A percentile compares a stretch with the other conserved stretches of the same genome.
Conservation (phyloP, 192 early-diverging fungal species). For the Allomyces macrogynus region DNA sequence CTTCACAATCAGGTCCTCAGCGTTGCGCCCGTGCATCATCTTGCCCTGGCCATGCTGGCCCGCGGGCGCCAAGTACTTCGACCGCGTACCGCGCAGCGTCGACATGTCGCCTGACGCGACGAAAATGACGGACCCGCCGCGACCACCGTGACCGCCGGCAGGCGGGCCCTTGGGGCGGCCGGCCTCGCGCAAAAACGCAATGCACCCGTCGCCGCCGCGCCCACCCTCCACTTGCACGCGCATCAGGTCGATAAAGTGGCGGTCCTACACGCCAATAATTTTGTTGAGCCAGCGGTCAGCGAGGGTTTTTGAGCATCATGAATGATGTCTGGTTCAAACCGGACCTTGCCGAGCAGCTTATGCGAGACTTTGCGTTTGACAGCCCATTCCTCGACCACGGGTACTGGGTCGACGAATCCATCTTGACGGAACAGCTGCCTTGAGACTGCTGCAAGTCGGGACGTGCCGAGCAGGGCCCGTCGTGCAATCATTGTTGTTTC, state of each 20-base stretch:
- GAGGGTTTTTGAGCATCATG: no score
- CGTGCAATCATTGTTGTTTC: neutral
- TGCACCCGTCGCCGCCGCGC: slow-evolving; percentile 52
- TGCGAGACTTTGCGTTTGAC: neutral
- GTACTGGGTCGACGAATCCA: no score
- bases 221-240: slow-evolving; percentile 45
- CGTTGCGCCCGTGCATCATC: slow-evolving; percentile 60
- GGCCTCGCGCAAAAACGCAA: slow-evolving; percentile 54
- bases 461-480: neutral
- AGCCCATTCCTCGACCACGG: neutral
- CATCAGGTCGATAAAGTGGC: slow-evolving; percentile 53
- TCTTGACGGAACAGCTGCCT: neutral
- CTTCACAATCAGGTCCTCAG: slow-evolving; percentile 45
- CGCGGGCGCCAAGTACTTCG: slow-evolving; percentile 30
- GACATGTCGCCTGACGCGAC: slow-evolving; percentile 53
- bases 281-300: no score
- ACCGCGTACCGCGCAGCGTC: slow-evolving; percentile 52
- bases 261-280: slow-evolving; percentile 17
- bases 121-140: slow-evolving; percentile 65
- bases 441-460: neutral
- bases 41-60: slow-evolving; percentile 55
- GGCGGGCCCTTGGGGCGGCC: slow-evolving; percentile 61
- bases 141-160: slow-evolving; percentile 78
- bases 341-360: neutral
- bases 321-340: no score